Evolutionary conservation across 805 yeast genomes (phyloP), one percentile per base, ranked within the genome.

Genomic region (Cyberlindnera subsufficiens): DNA sequence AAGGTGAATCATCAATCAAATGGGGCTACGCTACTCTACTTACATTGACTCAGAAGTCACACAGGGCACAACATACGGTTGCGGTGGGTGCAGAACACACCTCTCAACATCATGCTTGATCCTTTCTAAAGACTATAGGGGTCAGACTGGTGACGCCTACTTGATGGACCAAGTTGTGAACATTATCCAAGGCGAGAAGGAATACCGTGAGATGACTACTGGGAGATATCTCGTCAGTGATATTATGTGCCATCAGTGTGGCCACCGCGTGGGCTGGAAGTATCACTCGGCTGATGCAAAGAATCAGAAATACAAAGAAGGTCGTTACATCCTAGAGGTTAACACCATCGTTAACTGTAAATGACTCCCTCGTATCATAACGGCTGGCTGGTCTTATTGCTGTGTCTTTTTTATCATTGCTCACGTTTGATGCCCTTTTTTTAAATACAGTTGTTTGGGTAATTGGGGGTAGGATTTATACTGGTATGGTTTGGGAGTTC

Each of bases 161-260:
- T 61, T 80, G 35, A 74, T 80, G 57, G 67, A 69, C 37, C 62
- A 66, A 37, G 79, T 77, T 54, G 71, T 71, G 35, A 76, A 76
- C 52, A 67, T 74, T 19, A 52, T 54, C 3, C 66, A 63, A 33
- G 67, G 68, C 3, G 42, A 43, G 33, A 41, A 32, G 31, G 44
- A 39, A 30, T 45, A 37, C 33, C 63, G 76, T 25, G 59, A 66
- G 32, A 81, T 81, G 86, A 65, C 72, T 30, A 78, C 86, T 2
- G 87, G 87, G 2, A 58, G 60, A 31, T 81, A 78, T 51, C 55
- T 66, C 1, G 83, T 81, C 6, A 72, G 79, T 44, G 81, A 78
- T 51, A 69, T 79, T 37, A 54, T 57, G 42, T 81, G 87, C 54
- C 75, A 71, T 42, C 74, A 72, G 49, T 81, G 87, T 56, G 65